Evolutionary conservation across 2,329 filamentous ascomycete genomes (phyloP).

Genomic region (Fusarium veterinarium): DNA sequence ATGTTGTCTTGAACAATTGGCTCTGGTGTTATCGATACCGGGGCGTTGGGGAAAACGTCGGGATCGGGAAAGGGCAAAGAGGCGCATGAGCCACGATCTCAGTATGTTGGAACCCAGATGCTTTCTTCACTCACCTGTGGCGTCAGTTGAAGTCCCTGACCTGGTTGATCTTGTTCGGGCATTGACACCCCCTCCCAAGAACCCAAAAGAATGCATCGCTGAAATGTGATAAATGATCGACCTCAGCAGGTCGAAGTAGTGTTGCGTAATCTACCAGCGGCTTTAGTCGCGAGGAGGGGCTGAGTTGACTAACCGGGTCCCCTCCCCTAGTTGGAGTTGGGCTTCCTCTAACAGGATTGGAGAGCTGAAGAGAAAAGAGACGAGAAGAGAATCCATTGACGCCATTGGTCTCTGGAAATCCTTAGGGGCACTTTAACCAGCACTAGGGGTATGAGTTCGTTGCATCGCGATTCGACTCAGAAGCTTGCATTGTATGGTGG

Average conservation of each 20-base stretch:
- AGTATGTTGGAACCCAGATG: constrained; percentile 14
- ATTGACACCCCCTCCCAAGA: constrained; percentile 3
- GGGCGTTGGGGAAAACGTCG: constrained; percentile 9
- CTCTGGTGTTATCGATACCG: constrained; percentile 23
- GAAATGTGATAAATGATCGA: constrained; percentile 35
- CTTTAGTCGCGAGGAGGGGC: constrained; percentile 15
- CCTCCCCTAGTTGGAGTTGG: constrained; percentile 24
- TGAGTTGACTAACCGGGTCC: constrained; percentile 6
- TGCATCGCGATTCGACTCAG: constrained; percentile 14
- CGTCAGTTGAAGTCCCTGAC: constrained; percentile 7
- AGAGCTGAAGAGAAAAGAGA: constrained; percentile 31
- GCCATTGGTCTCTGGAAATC: constrained; percentile 17
- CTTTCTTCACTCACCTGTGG: constrained; percentile 7
- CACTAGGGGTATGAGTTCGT: constrained; percentile 10
- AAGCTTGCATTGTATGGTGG: constrained; percentile 4
- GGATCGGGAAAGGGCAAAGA: constrained; percentile 29
- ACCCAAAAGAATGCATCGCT: not conserved
- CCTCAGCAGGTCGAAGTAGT: constrained; percentile 12
- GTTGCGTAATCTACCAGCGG: constrained; percentile 19
- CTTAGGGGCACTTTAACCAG: constrained; percentile 7
- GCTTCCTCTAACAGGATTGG: constrained; percentile 8
- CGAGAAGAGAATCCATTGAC: constrained; percentile 15
- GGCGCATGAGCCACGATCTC: constrained; percentile 34
- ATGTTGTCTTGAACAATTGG: constrained; percentile 18
- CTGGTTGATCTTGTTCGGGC: not conserved